Conservation (phyloP, 345 rosid genomes). For the Litchi chinensis region DNA sequence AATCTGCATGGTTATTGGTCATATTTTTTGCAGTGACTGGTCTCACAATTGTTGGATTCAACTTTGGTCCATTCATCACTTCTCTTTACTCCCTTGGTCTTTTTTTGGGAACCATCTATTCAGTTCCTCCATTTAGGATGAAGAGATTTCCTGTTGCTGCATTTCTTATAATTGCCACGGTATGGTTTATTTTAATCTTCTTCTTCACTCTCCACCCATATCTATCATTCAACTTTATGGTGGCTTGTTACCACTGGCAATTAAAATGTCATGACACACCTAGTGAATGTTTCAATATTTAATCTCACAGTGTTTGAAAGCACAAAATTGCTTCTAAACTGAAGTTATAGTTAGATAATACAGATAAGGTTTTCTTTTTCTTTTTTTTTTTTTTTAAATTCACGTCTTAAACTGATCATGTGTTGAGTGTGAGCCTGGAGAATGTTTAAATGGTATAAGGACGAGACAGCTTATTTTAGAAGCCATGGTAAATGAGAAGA, state of each 20-base stretch:
- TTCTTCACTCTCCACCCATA: background rate
- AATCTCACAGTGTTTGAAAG: background rate
- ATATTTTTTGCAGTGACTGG: conserved; percentile 74
- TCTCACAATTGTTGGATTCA: conserved; percentile 60
- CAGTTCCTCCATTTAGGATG: conserved; percentile 93
- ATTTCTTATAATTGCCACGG: conserved; percentile 92
- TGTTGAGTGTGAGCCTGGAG: background rate
- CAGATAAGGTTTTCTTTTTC: too few species aligned
- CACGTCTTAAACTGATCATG: background rate
- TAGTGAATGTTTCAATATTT: background rate
- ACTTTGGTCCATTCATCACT: conserved; percentile 83
- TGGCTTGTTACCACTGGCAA: background rate
- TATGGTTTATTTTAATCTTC: conserved; percentile 25
- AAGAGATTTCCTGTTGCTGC: conserved; percentile 88
- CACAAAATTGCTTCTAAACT: conserved; percentile 9
- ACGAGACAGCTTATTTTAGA: background rate
- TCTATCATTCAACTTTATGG: background rate
- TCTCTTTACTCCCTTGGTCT: conserved; percentile 78
- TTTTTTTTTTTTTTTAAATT: too few species aligned
- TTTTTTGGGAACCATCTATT: conserved; percentile 87
- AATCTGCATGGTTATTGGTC: conserved; percentile 88
- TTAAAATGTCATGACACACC: background rate
- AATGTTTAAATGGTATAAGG: background rate
- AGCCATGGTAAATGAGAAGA: background rate
- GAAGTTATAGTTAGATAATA: background rate